These are phyloP conservation scores for Rhizopus delemar DNA, from an alignment of 371 early-diverging fungal species.

Conservation along the genomic window DNA sequence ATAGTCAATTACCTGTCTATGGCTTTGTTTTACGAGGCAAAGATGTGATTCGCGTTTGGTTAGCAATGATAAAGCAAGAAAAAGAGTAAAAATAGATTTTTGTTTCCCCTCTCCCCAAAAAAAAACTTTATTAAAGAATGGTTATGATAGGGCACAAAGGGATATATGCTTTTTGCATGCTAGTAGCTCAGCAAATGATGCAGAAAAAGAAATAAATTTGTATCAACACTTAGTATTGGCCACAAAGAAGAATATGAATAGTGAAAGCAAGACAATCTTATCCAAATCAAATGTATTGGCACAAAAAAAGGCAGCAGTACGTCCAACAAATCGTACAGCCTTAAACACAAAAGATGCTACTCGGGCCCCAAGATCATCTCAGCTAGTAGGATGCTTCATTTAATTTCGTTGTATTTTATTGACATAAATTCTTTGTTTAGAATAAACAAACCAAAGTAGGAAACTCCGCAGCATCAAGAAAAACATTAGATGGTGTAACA, in stretches of 20 bases:
- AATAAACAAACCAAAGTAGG: not conserved
- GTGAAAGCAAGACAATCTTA: too few relatives aligned
- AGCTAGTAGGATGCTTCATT: too few relatives aligned
- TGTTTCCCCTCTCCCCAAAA: too few relatives aligned
- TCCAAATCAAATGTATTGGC: too few relatives aligned
- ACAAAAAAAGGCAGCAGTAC: too few relatives aligned
- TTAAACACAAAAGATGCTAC: too few relatives aligned
- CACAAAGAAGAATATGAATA: not conserved
- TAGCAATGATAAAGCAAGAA: slow-evolving; percentile 8
- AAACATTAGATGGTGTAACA: not conserved
- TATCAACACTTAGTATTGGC: slow-evolving; percentile 1
- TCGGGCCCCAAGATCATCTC: too few relatives aligned
- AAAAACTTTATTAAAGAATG: too few relatives aligned
- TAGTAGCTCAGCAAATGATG: slow-evolving; percentile 1
- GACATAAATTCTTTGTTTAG: too few relatives aligned
- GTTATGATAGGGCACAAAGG: not conserved
- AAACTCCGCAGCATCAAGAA: not conserved
- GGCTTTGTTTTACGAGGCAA: slow-evolving; percentile 33
- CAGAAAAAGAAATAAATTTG: slow-evolving; percentile 16
- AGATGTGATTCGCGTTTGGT: slow-evolving; percentile 31
- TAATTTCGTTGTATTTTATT: too few relatives aligned
- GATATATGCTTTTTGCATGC: slow-evolving; percentile 4
- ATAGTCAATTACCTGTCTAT: slow-evolving; percentile 26
- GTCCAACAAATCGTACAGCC: too few relatives aligned
- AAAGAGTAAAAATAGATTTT: not conserved